Base-by-base conservation (phyloP, 2,329 filamentous ascomycete species). In the Cercospora sesami region DNA sequence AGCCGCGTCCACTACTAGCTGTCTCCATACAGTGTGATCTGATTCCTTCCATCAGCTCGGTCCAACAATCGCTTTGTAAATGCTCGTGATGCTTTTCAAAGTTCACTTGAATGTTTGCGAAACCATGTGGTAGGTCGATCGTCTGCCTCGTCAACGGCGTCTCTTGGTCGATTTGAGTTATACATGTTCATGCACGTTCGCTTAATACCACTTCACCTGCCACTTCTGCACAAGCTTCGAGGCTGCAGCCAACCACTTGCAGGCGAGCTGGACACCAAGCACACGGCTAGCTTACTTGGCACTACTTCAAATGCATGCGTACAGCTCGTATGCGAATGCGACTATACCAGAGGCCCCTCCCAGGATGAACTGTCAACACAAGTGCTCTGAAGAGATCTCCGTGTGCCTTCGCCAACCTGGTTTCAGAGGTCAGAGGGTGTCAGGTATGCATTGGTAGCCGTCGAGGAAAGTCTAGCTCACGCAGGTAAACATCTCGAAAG, bases 131-230 rank as follows among this genome's bases (percentile, higher is more conserved):
- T 9, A 55, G 48, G 23, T 2, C 48, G 23, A 23, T 60, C 10
- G 3, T 23, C 16, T 61, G 59, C 6, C 31, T 61, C 59, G 59
- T 61, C 59, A 61, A 45, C 26, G 31, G 59, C 59, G 36, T 30
- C 59, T 61, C 36, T 45, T 42, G 23, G 16, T 55, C 3, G 23
- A 28, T 55, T 61, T 45, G 31, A 61, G 59, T 61, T 61, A 33
- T 33, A n/a, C 59, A 26, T 45, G 2, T 14, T 61, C 59, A 61
- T 45, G 59, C 59, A 61, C 59, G 36, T 61, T 61, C 59, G 59
- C 59, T 61, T 45, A 45, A 61, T n/a, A 30, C 10, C 36, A 61
- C 59, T 61, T 61, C 31, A 61, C 59, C 59, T 61, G 31, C 59
- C 59, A 18, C 8, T 39, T 61, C 23, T 45, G 36, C 31, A 30